Evolutionary conservation across 345 rosid species (phyloP).

Genomic region (Brassica nigra): DNA sequence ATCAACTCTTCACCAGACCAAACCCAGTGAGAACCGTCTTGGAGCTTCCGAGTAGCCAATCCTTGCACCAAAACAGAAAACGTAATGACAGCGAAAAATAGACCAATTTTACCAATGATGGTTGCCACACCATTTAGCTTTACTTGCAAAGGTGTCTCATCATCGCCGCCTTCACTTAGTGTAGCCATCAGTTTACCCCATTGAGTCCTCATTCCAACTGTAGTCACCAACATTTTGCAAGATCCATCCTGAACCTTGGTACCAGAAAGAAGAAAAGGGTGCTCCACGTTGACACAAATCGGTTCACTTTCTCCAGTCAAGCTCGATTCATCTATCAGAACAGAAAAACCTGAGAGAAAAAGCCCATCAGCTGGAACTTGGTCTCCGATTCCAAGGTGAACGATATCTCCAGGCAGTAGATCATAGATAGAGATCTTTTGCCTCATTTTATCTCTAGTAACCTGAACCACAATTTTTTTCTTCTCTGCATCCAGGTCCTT

Average conservation of each 20-base stretch:
- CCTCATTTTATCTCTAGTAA: constrained; percentile 59
- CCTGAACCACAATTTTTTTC: constrained; percentile 61
- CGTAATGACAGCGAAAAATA: constrained; percentile 71
- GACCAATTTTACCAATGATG: constrained; percentile 75
- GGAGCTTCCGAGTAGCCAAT: constrained; percentile 55
- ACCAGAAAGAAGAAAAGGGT: constrained; percentile 78
- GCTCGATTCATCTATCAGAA: constrained; percentile 68
- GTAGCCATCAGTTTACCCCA: constrained; percentile 92
- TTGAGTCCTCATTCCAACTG: constrained; percentile 89
- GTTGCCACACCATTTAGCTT: constrained; percentile 84
- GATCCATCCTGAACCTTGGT: constrained; percentile 76
- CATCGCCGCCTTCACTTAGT: constrained; percentile 72
- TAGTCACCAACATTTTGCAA: constrained; percentile 80
- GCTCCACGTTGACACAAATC: constrained; percentile 41
- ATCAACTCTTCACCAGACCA: constrained; percentile 73
- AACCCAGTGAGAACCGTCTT: constrained; percentile 56
- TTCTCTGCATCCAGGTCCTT: constrained; percentile 69
- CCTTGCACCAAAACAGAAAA: constrained; percentile 79
- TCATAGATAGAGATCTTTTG: constrained; percentile 67
- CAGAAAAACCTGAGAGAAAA: constrained; percentile 57
- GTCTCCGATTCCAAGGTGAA: constrained; percentile 71
- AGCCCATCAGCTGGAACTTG: constrained; percentile 85
- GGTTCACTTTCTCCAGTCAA: constrained; percentile 77
- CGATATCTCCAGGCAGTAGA: constrained; percentile 75
- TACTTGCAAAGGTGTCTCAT: constrained; percentile 88